Conservation (phyloP, 192 early-diverging fungal species). For the Phlyctochytrium planicorne region DNA sequence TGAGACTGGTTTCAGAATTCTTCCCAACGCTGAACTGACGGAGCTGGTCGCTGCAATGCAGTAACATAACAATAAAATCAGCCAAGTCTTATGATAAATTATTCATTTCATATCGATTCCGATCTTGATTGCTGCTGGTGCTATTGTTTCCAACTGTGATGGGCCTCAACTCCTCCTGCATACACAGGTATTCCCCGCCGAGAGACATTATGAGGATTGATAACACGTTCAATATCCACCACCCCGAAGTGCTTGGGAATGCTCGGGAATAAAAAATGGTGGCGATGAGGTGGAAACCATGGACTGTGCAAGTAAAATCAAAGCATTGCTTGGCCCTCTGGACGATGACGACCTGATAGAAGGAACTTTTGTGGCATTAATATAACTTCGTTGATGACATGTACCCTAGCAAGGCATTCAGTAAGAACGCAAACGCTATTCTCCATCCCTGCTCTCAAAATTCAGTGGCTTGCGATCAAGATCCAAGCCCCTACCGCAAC, state of each 20-base stretch:
- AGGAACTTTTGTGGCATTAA: constrained; percentile 13
- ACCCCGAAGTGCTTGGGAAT: constrained; percentile 63
- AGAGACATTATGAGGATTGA: constrained; percentile 62
- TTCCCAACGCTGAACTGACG: constrained; percentile 73
- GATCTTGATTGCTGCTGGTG: neutral
- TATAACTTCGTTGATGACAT: neutral
- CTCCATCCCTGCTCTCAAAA: constrained; percentile 56
- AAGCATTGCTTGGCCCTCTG: constrained; percentile 71
- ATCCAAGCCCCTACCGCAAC: neutral
- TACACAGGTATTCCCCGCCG: constrained; percentile 79
- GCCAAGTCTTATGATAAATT: too few relatives aligned
- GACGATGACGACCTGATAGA: constrained; percentile 52
- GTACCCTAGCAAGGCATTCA: constrained; percentile 64
- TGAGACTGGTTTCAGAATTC: constrained; percentile 75
- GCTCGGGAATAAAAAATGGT: constrained; percentile 54
- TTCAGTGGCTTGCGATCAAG: constrained; percentile 28
- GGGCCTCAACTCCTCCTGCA: constrained; percentile 78
- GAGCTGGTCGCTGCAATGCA: constrained; percentile 38
- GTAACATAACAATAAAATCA: neutral
- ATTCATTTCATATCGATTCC: too few relatives aligned
- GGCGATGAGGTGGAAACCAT: constrained; percentile 65
- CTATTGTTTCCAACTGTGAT: constrained; percentile 42
- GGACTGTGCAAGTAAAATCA: constrained; percentile 75
- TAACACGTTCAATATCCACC: constrained; percentile 64
- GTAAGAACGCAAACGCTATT: constrained; percentile 59